Percentiles rank a stretch among this genome's conserved stretches.
These are phyloP conservation scores for Nemania abortiva DNA, from an alignment of 2,329 filamentous ascomycete genomes.

Conservation along the genomic window DNA sequence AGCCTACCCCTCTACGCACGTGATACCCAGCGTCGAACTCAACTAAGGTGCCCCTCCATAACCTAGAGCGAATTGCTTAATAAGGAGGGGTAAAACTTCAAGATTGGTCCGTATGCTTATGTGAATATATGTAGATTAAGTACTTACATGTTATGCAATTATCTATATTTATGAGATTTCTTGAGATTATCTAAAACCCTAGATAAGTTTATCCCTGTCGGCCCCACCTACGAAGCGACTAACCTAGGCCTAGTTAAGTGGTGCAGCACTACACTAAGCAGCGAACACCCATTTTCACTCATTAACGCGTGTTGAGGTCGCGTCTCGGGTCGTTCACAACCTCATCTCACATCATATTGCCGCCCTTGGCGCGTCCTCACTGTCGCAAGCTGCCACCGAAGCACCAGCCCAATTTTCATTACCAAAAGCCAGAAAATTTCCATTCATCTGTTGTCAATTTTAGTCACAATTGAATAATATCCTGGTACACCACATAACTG, in stretches of 20 bases:
- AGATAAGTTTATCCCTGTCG: neutral
- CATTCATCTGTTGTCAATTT: neutral
- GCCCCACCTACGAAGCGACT: neutral
- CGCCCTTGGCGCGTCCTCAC: conserved; percentile 19
- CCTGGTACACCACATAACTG: conserved; percentile 6
- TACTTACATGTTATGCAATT: neutral
- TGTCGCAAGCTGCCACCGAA: conserved; percentile 21
- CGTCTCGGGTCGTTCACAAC: conserved; percentile 28
- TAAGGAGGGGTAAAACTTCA: conserved; percentile 21
- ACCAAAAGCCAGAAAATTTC: neutral
- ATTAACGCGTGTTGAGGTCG: conserved; percentile 39
- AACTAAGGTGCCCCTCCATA: too few species aligned
- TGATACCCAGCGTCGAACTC: neutral
- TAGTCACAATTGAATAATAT: conserved; percentile 21
- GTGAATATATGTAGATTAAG: neutral
- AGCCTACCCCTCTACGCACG: neutral
- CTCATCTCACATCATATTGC: conserved; percentile 26
- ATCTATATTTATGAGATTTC: neutral
- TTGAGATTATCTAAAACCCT: neutral
- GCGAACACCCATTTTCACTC: conserved; percentile 17
- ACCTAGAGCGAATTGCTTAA: conserved; percentile 25
- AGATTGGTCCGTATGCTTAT: neutral
- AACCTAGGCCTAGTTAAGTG: neutral
- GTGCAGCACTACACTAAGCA: neutral
- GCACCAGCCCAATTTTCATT: neutral